Percentiles rank a stretch among this genome's conserved stretches.
phyloP scores from a whole-genome alignment of 805 yeast species.

The Wickerhamiella cacticola region DNA sequence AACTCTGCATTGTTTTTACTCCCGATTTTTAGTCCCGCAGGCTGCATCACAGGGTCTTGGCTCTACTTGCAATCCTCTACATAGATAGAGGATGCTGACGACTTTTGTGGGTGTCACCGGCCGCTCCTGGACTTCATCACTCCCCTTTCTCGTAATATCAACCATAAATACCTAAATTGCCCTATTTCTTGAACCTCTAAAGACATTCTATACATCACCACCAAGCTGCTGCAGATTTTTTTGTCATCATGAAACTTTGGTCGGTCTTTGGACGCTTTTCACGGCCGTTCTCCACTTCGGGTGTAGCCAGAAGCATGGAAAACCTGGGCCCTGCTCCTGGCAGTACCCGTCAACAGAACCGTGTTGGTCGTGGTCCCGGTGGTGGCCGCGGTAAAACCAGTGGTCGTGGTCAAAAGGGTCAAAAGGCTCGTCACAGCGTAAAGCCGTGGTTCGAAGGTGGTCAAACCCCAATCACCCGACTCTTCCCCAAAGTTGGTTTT shows the following conservation, averaged over 20 bases:
- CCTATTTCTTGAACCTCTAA: too few species aligned
- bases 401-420: conserved; percentile 98
- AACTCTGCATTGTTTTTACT: too few species aligned
- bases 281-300: conserved; percentile 12
- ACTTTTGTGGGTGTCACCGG: too few species aligned
- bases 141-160: too few species aligned
- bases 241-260: conserved; percentile 8
- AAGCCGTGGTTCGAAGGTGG: conserved; percentile 98
- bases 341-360: conserved; percentile 31
- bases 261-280: conserved; percentile 4
- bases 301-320: conserved; percentile 15
- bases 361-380: conserved; percentile 95
- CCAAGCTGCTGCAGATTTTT: not conserved
- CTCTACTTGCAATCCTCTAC: too few species aligned
- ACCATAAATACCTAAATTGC: too few species aligned
- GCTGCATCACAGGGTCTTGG: too few species aligned
- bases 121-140: too few species aligned
- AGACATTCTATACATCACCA: too few species aligned
- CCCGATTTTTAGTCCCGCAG: too few species aligned
- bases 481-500: conserved; percentile 84
- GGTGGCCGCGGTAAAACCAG: conserved; percentile 82
- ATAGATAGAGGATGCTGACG: too few species aligned
- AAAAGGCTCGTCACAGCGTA: conserved; percentile 84
- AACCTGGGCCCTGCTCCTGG: conserved; percentile 26
- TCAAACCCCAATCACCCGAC: conserved; percentile 79